Conservation (phyloP, 306 rosid genomes). For the Chamaecrista fasciculata region DNA sequence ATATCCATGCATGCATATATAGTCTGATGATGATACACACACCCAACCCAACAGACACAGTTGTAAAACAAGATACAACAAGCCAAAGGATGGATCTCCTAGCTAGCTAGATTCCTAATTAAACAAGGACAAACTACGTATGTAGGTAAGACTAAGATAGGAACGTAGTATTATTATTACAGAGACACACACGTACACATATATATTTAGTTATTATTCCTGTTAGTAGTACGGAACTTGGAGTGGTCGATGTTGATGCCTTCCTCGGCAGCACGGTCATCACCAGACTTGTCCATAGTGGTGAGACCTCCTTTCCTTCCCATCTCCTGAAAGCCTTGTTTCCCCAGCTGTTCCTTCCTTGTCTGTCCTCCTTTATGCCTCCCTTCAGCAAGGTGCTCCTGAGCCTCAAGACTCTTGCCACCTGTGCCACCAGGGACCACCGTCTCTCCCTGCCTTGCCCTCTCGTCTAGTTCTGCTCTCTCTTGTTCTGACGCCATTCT, state of each 20-base stretch:
- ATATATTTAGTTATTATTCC: neutral
- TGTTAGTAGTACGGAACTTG: conserved; percentile 45
- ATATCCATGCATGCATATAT: too few relatives aligned
- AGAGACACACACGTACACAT: neutral
- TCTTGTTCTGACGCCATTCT: conserved; percentile 35
- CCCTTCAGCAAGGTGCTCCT: conserved; percentile 77
- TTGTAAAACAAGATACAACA: too few relatives aligned
- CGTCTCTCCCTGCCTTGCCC: conserved; percentile 68
- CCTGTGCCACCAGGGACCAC: conserved; percentile 88
- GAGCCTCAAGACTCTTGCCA: conserved; percentile 81
- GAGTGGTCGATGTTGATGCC: conserved; percentile 57
- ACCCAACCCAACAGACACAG: too few relatives aligned
- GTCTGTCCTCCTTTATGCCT: conserved; percentile 62
- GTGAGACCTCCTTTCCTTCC: conserved; percentile 70
- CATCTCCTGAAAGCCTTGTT: conserved; percentile 58
- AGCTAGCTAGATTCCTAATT: too few relatives aligned
- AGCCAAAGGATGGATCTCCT: too few relatives aligned
- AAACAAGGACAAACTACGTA: too few relatives aligned
- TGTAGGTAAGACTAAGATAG: too few relatives aligned
- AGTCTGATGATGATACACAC: too few relatives aligned
- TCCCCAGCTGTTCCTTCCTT: conserved; percentile 61
- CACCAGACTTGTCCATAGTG: conserved; percentile 53
- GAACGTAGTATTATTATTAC: too few relatives aligned
- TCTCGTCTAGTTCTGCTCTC: conserved; percentile 49
- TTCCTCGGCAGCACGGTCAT: conserved; percentile 55